A percentile compares a stretch with the other conserved stretches of the same genome.
Evolutionary conservation across 1,284 basidiomycete species (phyloP).

Genomic region (Lentinula novae-zelandiae): DNA sequence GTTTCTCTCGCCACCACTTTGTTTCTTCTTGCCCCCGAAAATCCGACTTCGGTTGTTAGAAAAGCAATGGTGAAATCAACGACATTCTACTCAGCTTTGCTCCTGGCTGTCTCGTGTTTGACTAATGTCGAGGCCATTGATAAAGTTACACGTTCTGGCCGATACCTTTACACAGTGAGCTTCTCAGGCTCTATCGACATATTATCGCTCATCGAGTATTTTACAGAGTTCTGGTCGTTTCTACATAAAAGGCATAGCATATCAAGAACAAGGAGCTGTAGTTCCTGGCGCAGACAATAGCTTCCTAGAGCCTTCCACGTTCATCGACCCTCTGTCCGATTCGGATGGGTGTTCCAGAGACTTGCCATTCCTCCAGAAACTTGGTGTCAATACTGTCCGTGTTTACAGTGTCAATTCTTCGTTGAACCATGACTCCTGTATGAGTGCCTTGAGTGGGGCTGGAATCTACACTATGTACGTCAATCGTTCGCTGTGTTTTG

Average conservation of each 20-base stretch:
- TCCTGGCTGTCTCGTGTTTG: conserved; percentile 9
- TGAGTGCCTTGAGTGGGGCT: conserved; percentile 72
- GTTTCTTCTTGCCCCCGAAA: background rate
- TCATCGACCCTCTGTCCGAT: conserved; percentile 75
- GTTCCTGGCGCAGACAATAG: conserved; percentile 49
- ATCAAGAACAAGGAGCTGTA: conserved; percentile 77
- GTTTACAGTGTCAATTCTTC: conserved; percentile 84
- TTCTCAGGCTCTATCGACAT: background rate
- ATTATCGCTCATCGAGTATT: background rate
- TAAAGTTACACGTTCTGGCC: conserved; percentile 59
- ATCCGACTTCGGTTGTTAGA: background rate
- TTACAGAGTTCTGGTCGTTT: background rate
- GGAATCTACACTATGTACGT: conserved; percentile 87
- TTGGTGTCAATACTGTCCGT: conserved; percentile 74
- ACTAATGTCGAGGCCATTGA: conserved; percentile 49
- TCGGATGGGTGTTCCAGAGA: conserved; percentile 73
- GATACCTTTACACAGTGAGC: conserved; percentile 40
- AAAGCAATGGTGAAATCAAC: background rate
- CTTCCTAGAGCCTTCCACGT: conserved; percentile 77
- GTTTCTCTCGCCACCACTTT: background rate
- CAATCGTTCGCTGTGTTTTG: background rate
- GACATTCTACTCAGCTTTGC: conserved; percentile 3
- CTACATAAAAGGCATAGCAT: conserved; percentile 86
- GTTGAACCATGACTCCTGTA: conserved; percentile 83
- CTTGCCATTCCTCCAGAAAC: conserved; percentile 68